Conservation (phyloP, 352 stramenopile species). For the Globisporangium middletonii region DNA sequence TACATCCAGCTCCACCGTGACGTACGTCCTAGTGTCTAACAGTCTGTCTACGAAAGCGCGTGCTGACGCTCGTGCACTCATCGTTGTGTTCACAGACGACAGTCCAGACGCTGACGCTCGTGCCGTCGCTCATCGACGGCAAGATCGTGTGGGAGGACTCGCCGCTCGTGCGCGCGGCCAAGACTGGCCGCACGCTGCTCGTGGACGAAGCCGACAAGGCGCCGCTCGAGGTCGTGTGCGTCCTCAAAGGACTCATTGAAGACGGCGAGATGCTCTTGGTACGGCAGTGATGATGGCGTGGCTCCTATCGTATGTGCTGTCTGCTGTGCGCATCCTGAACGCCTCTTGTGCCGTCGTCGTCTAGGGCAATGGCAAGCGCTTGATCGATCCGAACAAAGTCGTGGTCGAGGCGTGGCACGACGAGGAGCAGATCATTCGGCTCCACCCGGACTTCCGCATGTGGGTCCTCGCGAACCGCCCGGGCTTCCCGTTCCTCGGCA, state of each 20-base stretch:
- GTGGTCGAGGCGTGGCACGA: conserved; percentile 53
- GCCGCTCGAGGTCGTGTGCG: conserved; percentile 91
- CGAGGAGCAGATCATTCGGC: conserved; percentile 77
- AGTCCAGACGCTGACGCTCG: conserved; percentile 89
- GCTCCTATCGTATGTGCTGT: no score
- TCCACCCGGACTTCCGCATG: conserved; percentile 92
- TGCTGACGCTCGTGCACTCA: not conserved
- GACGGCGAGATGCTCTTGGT: conserved; percentile 93
- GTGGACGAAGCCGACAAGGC: conserved; percentile 97
- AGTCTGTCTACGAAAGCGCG: not conserved
- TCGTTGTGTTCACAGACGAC: conserved; percentile 67
- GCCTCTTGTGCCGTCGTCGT: not conserved
- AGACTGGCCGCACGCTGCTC: conserved; percentile 88
- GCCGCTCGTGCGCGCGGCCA: conserved; percentile 91
- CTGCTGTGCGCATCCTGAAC: no score
- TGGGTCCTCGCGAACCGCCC: conserved; percentile 94
- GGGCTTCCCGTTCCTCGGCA: conserved; percentile 96
- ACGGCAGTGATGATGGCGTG: not conserved
- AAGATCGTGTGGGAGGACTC: conserved; percentile 91
- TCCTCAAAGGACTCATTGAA: conserved; percentile 95
- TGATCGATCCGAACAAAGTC: conserved; percentile 71
- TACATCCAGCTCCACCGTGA: conserved; percentile 97
- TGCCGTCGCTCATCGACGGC: conserved; percentile 85
- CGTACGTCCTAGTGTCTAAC: conserved; percentile 26
- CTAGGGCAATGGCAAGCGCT: conserved; percentile 83